Evolutionary conservation across 2,329 filamentous ascomycete species (phyloP).

Genomic region (Pezicula carpinea): DNA sequence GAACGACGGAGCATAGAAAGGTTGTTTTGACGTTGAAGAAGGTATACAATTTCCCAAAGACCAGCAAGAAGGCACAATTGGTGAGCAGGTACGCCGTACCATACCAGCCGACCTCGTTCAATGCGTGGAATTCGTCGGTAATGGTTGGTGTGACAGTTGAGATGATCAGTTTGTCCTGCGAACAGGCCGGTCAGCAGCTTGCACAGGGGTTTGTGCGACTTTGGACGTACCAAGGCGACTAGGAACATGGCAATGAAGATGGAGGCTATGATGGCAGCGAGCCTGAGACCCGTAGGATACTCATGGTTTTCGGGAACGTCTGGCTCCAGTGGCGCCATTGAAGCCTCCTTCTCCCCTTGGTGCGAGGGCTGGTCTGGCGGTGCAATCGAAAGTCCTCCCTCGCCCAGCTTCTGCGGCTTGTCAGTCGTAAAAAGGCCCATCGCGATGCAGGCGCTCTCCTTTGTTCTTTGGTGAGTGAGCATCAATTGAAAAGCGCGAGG

Average conservation of each 20-base stretch:
- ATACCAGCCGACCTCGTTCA: conserved; percentile 39
- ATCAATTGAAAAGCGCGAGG: not conserved
- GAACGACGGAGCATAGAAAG: conserved; percentile 31
- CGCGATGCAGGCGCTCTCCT: not conserved
- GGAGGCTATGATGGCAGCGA: not conserved
- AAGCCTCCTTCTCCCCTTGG: not conserved
- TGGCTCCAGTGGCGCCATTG: not conserved
- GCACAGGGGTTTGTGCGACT: not conserved
- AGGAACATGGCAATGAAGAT: conserved; percentile 19
- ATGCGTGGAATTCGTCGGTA: conserved; percentile 28
- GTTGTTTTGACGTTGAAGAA: conserved; percentile 15
- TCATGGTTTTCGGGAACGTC: not conserved
- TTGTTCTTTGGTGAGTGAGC: not conserved
- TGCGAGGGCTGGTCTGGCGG: not conserved
- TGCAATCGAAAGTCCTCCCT: not conserved
- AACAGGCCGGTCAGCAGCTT: conserved; percentile 3
- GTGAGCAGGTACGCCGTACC: conserved; percentile 31
- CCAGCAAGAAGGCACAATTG: conserved; percentile 19
- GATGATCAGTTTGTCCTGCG: conserved; percentile 26
- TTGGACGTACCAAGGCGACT: conserved; percentile 1
- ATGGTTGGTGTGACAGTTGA: conserved; percentile 30
- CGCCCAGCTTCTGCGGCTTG: not conserved
- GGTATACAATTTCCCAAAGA: conserved; percentile 20
- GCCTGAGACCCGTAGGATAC: not conserved
- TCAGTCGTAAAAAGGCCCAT: not conserved